Conservation (phyloP, 805 yeast genomes). For the Kluyveromyces starmeri region DNA sequence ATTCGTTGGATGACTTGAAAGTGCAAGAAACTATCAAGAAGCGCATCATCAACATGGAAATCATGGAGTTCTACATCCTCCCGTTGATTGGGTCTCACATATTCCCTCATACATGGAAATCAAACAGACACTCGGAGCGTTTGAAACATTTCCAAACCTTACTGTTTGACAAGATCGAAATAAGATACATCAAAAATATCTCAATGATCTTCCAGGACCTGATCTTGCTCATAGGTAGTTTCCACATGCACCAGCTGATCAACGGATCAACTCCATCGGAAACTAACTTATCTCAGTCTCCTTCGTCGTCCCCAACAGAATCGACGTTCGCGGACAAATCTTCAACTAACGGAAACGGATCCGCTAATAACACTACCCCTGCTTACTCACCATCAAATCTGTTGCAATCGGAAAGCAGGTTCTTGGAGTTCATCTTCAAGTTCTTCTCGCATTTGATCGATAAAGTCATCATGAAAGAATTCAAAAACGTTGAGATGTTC, state of each 20-base stretch:
- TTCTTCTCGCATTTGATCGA: conserved; percentile 31
- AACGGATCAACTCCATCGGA: background rate
- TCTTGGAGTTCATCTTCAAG: conserved; percentile 35
- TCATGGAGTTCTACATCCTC: conserved; percentile 25
- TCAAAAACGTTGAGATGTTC: conserved; percentile 16
- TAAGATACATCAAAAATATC: conserved; percentile 21
- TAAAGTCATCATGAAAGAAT: conserved; percentile 24
- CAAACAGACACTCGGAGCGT: conserved; percentile 5
- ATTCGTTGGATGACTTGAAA: conserved; percentile 12
- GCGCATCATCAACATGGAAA: conserved; percentile 24
- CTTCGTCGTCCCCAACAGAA: background rate
- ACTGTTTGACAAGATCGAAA: conserved; percentile 18
- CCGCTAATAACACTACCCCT: background rate
- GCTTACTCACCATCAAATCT: background rate
- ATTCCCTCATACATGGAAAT: conserved; percentile 20
- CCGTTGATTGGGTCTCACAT: conserved; percentile 21
- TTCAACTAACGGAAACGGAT: conserved; percentile 6
- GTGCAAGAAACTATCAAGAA: conserved; percentile 18
- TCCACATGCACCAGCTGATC: conserved; percentile 10
- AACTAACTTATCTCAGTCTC: too few relatives aligned
- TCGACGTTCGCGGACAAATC: background rate
- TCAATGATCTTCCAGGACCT: conserved; percentile 19
- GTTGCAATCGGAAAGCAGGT: conserved; percentile 9
- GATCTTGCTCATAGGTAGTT: conserved; percentile 22
- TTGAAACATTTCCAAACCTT: conserved; percentile 11